Percentiles rank a stretch among this genome's conserved stretches.
phyloP scores from a whole-genome alignment of 1,284 basidiomycete species.

The Puccinia brachypodii region DNA sequence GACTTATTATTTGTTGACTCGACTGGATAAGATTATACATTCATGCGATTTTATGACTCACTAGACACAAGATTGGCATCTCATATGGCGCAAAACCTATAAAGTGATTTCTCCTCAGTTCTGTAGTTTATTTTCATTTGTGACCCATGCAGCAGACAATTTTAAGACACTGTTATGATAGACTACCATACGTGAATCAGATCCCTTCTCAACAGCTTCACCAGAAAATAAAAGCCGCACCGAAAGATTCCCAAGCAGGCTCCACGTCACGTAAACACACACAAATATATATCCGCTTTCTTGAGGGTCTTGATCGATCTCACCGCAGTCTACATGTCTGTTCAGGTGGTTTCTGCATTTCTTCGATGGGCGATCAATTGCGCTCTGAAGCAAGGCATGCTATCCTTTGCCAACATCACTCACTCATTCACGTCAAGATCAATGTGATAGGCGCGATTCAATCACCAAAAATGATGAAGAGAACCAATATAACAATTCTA shows the following conservation, averaged over 20 bases:
- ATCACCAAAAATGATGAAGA: too few species aligned
- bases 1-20: not conserved
- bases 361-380: not conserved
- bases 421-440: too few species aligned
- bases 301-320: not conserved
- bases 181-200: not conserved
- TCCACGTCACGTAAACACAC: not conserved
- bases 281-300: not conserved
- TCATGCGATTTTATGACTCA: not conserved
- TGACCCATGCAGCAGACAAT: slow-evolving; percentile 9
- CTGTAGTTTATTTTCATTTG: not conserved
- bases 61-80: not conserved
- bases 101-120: not conserved
- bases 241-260: not conserved
- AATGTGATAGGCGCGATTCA: too few species aligned
- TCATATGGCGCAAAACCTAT: not conserved
- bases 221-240: not conserved
- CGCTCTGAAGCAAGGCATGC: too few species aligned
- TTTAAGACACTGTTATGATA: not conserved
- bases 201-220: not conserved
- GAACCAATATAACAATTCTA: too few species aligned
- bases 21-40: not conserved
- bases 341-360: not conserved
- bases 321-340: not conserved
- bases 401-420: too few species aligned